Evolutionary conservation across 129 eudicot species (phyloP), one percentile per base, ranked within the genome.

Genomic region (Flaveria ramosissima): DNA sequence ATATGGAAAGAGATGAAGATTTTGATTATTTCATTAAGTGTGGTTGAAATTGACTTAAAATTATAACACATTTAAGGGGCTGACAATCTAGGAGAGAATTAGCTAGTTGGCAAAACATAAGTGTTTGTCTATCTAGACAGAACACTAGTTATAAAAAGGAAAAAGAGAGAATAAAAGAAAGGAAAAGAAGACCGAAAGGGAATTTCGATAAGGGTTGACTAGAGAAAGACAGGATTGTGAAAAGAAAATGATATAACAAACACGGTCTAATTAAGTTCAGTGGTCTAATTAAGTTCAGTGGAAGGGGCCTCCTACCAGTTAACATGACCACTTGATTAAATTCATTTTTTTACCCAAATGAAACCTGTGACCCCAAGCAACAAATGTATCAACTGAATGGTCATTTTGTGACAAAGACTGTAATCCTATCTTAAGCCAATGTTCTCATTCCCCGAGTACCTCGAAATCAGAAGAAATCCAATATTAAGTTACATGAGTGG

Each of bases 91-190:
- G 20, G 41, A 62, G 45, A 62, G 43, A 62, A 59, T 59, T 21
- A 21, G 30, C 62, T 56, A 17, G 13, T 19, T 56, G 62, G 62
- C 63, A 56, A 56, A 56, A 56, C 63, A 61, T 6, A 61, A 27
- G 9, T 62, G 68, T 27, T 61, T 61, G 68, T 14, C 39, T 60
- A 24, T 60, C 66, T 23, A 60, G n/a, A 60, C 36, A 60, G 66
- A 24, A 26, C 17, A 23, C 39, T 60, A 24, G 12, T 3, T 60
- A 4, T 23, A 12, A 62, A 27, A 62, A 15, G 26, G 19, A 62
- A 21, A 57, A 20, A 3, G 14, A 2, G 14, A 57, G 30, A 57
- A 20, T 10, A 7, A 7, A 52, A 52, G 9, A 3, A 0, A 21
- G 15, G 23, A 9, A 59, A 59, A 59, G 12, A 62, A 6, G 15